These are phyloP conservation scores for Cercospora sp. DNA, from an alignment of 2,329 filamentous ascomycete genomes.

Conservation along the genomic window DNA sequence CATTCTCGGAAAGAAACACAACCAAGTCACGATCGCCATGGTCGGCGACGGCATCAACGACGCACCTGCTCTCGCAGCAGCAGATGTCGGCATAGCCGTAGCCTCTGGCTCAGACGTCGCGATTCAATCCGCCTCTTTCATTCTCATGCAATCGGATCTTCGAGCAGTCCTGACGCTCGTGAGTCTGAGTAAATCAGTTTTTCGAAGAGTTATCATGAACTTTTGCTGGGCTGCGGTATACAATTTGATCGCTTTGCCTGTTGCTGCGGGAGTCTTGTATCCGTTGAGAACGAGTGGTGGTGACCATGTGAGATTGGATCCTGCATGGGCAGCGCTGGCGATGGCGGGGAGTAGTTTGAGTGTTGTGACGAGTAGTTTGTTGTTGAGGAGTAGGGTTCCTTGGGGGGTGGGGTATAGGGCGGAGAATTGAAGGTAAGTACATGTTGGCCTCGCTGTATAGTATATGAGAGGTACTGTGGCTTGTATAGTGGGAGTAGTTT, in stretches of 20 bases:
- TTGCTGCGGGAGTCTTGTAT: not conserved
- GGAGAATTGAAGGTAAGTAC: not conserved
- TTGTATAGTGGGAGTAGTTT: not conserved
- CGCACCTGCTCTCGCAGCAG: not conserved
- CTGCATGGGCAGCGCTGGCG: not conserved
- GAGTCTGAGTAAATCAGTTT: not conserved
- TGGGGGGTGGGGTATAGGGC: not conserved
- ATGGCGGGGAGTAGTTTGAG: not conserved
- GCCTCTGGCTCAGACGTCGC: not conserved
- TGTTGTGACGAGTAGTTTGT: not conserved
- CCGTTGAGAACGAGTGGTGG: not conserved
- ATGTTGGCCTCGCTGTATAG: not conserved
- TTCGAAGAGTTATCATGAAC: not conserved
- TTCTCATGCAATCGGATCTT: not conserved
- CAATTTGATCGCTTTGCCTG: not conserved
- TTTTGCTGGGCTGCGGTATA: not conserved
- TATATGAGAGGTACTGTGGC: not conserved
- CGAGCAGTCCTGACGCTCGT: not conserved
- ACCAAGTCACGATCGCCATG: not conserved
- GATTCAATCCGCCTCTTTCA: not conserved
- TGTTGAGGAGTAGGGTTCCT: not conserved
- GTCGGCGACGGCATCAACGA: not conserved
- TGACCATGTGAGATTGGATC: not conserved
- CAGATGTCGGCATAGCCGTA: not conserved
- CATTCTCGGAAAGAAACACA: not conserved